Conservation (phyloP, 179 eudicot genomes). For the Vitellaria paradoxa region DNA sequence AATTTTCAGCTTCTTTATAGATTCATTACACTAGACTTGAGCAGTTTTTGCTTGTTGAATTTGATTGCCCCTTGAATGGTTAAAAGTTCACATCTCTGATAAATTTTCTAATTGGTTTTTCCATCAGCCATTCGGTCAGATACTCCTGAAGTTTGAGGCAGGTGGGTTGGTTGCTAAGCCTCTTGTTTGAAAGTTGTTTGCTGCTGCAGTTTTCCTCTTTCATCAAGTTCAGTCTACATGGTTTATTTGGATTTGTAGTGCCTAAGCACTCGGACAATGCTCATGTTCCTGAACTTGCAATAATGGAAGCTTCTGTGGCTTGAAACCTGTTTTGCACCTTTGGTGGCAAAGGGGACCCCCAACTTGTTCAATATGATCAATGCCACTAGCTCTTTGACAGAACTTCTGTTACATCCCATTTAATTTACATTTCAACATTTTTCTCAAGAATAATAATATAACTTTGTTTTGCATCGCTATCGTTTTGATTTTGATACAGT, state of each 20-base stretch:
- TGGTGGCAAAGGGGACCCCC: not conserved
- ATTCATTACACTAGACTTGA: not conserved
- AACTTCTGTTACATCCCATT: too few relatives aligned
- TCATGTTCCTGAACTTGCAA: not conserved
- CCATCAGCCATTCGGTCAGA: constrained; percentile 32
- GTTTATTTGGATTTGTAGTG: not conserved
- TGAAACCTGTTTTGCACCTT: not conserved
- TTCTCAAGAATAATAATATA: too few relatives aligned
- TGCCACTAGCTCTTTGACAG: too few relatives aligned
- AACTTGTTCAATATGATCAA: too few relatives aligned
- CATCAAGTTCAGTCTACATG: not conserved
- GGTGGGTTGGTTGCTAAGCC: constrained; percentile 8
- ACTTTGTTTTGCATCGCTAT: too few relatives aligned
- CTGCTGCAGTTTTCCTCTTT: not conserved
- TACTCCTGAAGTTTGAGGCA: constrained; percentile 9
- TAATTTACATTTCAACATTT: too few relatives aligned
- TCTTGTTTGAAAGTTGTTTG: not conserved
- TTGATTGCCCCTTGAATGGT: not conserved
- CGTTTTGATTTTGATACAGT: too few relatives aligned
- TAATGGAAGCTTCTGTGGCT: not conserved
- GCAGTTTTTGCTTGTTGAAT: not conserved
- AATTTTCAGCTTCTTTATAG: not conserved
- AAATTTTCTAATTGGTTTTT: not conserved
- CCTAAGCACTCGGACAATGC: not conserved
- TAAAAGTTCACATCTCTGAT: not conserved